Conservation (phyloP, 176 grass and related monocot species). For the Zoysia pacifica region DNA sequence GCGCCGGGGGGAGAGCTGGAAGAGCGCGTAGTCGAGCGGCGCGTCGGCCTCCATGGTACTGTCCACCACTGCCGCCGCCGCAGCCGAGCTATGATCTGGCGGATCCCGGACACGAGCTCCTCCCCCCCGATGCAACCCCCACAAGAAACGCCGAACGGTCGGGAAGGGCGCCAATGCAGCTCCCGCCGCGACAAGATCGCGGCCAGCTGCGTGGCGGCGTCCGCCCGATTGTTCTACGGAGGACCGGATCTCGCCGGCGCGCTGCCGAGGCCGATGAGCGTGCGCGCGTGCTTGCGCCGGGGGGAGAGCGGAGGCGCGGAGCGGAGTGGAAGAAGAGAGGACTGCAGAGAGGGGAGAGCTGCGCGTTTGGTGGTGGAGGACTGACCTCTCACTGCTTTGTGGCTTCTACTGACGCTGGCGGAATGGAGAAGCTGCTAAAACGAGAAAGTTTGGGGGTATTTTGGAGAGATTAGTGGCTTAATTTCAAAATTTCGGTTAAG, state of each 20-base stretch:
- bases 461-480: constrained; percentile 25
- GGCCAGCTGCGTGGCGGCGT: neutral
- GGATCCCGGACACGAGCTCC: constrained; percentile 40
- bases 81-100: constrained; percentile 45
- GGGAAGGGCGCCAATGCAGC: constrained; percentile 48
- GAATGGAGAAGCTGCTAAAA: constrained; percentile 22
- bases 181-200: constrained; percentile 39
- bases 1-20: constrained; percentile 91
- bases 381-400: constrained; percentile 26
- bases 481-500: constrained; percentile 5
- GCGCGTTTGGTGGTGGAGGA: constrained; percentile 36
- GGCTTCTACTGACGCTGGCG: neutral
- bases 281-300: constrained; percentile 21
- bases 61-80: constrained; percentile 15
- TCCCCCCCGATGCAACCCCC: constrained; percentile 1
- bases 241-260: constrained; percentile 48
- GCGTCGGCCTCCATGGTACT: constrained; percentile 66
- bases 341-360: constrained; percentile 27
- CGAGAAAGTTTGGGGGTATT: neutral
- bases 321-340: constrained; percentile 50
- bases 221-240: constrained; percentile 1
- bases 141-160: constrained; percentile 34
- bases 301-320: constrained; percentile 21
- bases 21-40: constrained; percentile 84
- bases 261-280: constrained; percentile 39